Evolutionary conservation across 371 early-diverging fungal genomes (phyloP).

Genomic region (Funneliformis caledonium): DNA sequence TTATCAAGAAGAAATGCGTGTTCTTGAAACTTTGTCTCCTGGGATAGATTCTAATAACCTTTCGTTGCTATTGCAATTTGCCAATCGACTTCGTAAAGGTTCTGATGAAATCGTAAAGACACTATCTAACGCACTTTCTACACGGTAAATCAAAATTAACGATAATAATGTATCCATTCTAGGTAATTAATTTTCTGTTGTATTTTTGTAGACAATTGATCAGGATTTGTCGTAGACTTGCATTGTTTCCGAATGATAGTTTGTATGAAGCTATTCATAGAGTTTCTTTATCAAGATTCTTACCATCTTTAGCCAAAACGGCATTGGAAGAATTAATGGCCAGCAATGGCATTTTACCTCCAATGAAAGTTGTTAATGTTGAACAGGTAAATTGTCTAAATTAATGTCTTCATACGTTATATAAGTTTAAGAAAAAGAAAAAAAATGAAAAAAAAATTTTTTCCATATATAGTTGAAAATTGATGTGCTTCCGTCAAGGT

Average conservation of each 20-base stretch:
- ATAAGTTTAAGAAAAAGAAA: background rate
- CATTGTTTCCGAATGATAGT: slow-evolving; percentile 71
- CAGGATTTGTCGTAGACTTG: slow-evolving; percentile 74
- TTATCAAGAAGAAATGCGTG: slow-evolving; percentile 64
- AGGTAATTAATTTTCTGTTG: background rate
- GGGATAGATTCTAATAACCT: slow-evolving; percentile 63
- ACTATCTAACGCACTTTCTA: slow-evolving; percentile 68
- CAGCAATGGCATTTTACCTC: slow-evolving; percentile 63
- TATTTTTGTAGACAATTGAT: slow-evolving; percentile 64
- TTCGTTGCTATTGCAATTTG: slow-evolving; percentile 63
- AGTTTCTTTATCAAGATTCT: slow-evolving; percentile 75
- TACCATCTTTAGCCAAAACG: slow-evolving; percentile 72
- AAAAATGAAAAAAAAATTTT: background rate
- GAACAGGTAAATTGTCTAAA: slow-evolving; percentile 45
- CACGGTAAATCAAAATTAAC: slow-evolving; percentile 50
- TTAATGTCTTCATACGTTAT: background rate
- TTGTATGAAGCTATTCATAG: slow-evolving; percentile 73
- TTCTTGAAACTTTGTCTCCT: slow-evolving; percentile 65
- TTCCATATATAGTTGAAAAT: slow-evolving; percentile 52
- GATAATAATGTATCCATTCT: background rate
- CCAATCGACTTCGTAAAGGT: slow-evolving; percentile 66
- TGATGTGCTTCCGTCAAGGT: slow-evolving; percentile 60
- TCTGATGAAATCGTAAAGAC: slow-evolving; percentile 69
- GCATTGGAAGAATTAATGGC: slow-evolving; percentile 70
- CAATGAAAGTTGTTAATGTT: slow-evolving; percentile 46